phyloP scores from a whole-genome alignment of 2,329 filamentous ascomycete species.

The Clonostachys byssicola region DNA sequence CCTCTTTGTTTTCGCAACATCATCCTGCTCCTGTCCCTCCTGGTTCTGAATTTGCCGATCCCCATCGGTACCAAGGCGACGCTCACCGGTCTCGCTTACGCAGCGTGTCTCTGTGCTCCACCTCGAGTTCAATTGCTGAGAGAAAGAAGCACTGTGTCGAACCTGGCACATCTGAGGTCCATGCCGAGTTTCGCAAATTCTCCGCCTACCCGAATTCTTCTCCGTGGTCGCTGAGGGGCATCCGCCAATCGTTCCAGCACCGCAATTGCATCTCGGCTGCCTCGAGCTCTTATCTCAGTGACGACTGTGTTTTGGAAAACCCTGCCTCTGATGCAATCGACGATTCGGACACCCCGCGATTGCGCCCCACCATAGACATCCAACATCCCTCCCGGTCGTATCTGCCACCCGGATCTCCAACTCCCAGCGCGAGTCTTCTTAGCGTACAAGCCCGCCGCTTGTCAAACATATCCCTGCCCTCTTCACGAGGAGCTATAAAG shows the following conservation, averaged over 20 bases:
- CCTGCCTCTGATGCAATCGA: slow-evolving; percentile 28
- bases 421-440: slow-evolving; percentile 41
- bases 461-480: slow-evolving; percentile 67
- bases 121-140: slow-evolving; percentile 11
- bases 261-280: slow-evolving; percentile 36
- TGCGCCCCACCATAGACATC: slow-evolving; percentile 21
- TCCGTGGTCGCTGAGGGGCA: slow-evolving; percentile 32
- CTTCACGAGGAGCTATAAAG: slow-evolving; percentile 42
- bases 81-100: slow-evolving; percentile 37
- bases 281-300: slow-evolving; percentile 31
- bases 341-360: slow-evolving; percentile 42
- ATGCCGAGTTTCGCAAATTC: slow-evolving; percentile 56
- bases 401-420: slow-evolving; percentile 45
- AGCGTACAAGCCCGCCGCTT: slow-evolving; percentile 58
- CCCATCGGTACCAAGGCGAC: slow-evolving; percentile 4
- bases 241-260: slow-evolving; percentile 33
- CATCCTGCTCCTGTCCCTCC: not conserved
- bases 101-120: slow-evolving; percentile 16
- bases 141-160: slow-evolving; percentile 58
- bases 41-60: not conserved
- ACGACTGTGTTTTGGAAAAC: slow-evolving; percentile 26
- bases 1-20: too few species aligned
- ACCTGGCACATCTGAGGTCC: slow-evolving; percentile 51
- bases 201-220: slow-evolving; percentile 46
- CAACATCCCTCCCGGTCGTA: slow-evolving; percentile 12